These are phyloP conservation scores for Trichoderma breve DNA, from an alignment of 2,329 filamentous ascomycete genomes.

Conservation along the genomic window DNA sequence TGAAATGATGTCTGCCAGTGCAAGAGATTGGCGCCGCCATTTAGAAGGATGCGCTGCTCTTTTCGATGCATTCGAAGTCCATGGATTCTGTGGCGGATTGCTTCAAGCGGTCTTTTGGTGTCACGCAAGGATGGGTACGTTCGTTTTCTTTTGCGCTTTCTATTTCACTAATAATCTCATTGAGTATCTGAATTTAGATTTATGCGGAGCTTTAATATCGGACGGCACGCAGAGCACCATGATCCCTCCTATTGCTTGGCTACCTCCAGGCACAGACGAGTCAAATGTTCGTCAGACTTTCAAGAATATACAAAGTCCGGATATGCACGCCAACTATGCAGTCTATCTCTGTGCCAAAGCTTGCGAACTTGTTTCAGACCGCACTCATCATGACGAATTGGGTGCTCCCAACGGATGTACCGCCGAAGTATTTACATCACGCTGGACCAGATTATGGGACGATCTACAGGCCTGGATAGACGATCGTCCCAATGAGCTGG, in stretches of 20 bases:
- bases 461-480: slow-evolving; percentile 49
- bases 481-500: slow-evolving; percentile 46
- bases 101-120: slow-evolving; percentile 11
- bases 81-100: slow-evolving; percentile 3
- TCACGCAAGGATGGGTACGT: slow-evolving; percentile 8
- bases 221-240: slow-evolving; percentile 9
- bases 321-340: slow-evolving; percentile 59
- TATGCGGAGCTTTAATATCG: slow-evolving; percentile 4
- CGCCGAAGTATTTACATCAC: slow-evolving; percentile 38
- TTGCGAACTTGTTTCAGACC: slow-evolving; percentile 49
- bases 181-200: not conserved
- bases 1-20: slow-evolving; percentile 15
- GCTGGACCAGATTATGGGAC: slow-evolving; percentile 50
- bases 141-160: not conserved
- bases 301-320: slow-evolving; percentile 31
- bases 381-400: slow-evolving; percentile 48
- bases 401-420: slow-evolving; percentile 45
- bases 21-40: slow-evolving; percentile 2
- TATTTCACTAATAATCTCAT: not conserved
- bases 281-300: not conserved
- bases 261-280: not conserved
- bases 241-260: not conserved
- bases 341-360: slow-evolving; percentile 55
- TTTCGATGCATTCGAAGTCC: slow-evolving; percentile 4
- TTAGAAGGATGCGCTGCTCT: slow-evolving; percentile 10